Base-by-base conservation (phyloP, 352 stramenopile genomes). In the Pelagophyceae sp. region DNA sequence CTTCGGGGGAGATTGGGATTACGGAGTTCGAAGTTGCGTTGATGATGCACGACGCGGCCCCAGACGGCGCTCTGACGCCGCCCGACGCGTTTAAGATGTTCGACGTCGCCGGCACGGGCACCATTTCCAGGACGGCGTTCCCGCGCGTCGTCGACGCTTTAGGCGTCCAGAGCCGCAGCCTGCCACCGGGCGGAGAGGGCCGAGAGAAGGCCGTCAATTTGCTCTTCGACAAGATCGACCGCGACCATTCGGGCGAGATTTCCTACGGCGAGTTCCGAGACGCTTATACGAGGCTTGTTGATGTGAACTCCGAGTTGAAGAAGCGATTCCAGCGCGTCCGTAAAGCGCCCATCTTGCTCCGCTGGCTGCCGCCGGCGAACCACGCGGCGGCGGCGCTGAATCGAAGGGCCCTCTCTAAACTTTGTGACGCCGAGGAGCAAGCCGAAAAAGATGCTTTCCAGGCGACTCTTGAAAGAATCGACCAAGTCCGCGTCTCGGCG, bases 1-100 rank as follows among this genome's bases (percentile, higher is more conserved):
- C 20, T 2, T 17, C 0, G 1, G 67, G 38, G 1, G 23, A 31
- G 11, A 31, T 74, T n/a, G 67, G 67, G 15, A 74, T 74, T 11
- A 74, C 67, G 2, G 67, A 74, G 33, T 74, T 74, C 31, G 67
- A 74, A 27, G 38, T 74, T 2, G 67, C 67, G 2, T 37, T 74
- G 35, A 74, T 74, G 67, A 74, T 74, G 38, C 19, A 74, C 31
- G 67, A 74, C 38, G 67, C 17, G 3, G n/a, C 67, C 15, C 67
- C 67, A 1, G 67, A 74, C 23, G 6, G 3, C 17, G 67, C 19
- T 1, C n/a, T 74, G 11, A 74, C 67, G 23, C 67, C 67, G 1
- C 33, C 20, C 11, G 67, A 74, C 38, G 67, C 67, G 15, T 74
- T 74, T 31, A 2, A 11, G 6, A 74, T 74, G 67, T 74, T 74